Evolutionary conservation across 2,329 filamentous ascomycete genomes (phyloP).

Genomic region (Trichophyton benhamiae): DNA sequence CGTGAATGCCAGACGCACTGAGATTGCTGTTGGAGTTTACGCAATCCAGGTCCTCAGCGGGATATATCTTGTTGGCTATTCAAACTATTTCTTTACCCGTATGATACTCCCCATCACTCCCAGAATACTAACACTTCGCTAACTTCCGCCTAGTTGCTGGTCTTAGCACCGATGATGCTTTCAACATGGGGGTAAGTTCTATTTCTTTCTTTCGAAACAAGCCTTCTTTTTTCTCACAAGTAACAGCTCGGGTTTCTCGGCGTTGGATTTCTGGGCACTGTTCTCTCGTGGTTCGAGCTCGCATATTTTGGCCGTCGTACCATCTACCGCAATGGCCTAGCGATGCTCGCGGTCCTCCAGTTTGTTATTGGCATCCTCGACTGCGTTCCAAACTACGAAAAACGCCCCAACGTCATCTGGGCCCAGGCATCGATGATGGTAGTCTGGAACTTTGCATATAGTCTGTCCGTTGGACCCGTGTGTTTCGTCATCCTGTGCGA

Average conservation of each 20-base stretch:
- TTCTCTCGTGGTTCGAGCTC: conserved; percentile 26
- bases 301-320: conserved; percentile 24
- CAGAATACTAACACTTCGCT: not conserved
- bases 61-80: conserved; percentile 32
- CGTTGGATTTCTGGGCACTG: conserved; percentile 29
- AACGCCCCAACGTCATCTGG: conserved; percentile 18
- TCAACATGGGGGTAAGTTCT: conserved; percentile 25
- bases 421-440: conserved; percentile 27
- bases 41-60: conserved; percentile 34
- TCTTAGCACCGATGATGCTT: conserved; percentile 24
- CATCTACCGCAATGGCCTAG: conserved; percentile 24
- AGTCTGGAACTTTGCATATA: conserved; percentile 31
- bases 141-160: conserved; percentile 14
- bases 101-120: not conserved
- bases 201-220: conserved; percentile 3
- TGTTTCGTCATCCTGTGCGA: conserved; percentile 39
- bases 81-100: conserved; percentile 17
- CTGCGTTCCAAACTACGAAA: conserved; percentile 22
- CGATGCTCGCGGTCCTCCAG: conserved; percentile 21
- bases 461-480: conserved; percentile 30
- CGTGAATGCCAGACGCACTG: conserved; percentile 32
- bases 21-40: conserved; percentile 34
- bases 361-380: conserved; percentile 33
- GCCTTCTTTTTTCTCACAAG: not conserved
- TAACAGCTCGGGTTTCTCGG: conserved; percentile 24